Percentiles rank a stretch among this genome's conserved stretches.
These are phyloP conservation scores for Aspergillus amoenus DNA, from an alignment of 2,329 filamentous ascomycete genomes.

Conservation along the genomic window DNA sequence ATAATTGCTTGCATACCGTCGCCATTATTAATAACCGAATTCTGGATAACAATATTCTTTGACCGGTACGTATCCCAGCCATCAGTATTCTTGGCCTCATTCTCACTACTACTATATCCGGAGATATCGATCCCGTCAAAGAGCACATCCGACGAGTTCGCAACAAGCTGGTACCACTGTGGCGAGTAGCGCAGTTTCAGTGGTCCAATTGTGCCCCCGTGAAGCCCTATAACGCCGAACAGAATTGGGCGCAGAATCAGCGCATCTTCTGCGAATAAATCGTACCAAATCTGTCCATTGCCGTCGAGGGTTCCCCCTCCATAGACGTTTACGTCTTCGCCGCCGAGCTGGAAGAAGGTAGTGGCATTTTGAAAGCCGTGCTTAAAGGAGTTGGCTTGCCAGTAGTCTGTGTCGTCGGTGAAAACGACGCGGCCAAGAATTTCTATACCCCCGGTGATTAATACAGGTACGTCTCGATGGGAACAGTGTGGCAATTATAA, in stretches of 20 bases:
- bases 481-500: background rate
- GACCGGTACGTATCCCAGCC: conserved; percentile 57
- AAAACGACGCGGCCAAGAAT: conserved; percentile 63
- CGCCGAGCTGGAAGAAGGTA: conserved; percentile 67
- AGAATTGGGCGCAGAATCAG: conserved; percentile 61
- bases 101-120: conserved; percentile 53
- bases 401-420: conserved; percentile 67
- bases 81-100: conserved; percentile 65
- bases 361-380: conserved; percentile 66
- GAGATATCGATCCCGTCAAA: conserved; percentile 63
- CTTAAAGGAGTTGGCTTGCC: conserved; percentile 64
- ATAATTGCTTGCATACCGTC: conserved; percentile 47
- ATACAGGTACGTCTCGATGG: background rate
- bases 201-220: conserved; percentile 59
- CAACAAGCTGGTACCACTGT: conserved; percentile 65
- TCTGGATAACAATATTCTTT: conserved; percentile 63
- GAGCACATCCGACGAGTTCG: conserved; percentile 64
- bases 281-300: conserved; percentile 65
- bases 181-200: conserved; percentile 61
- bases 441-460: conserved; percentile 36
- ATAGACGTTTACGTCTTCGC: conserved; percentile 66
- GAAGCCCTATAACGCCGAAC: conserved; percentile 57
- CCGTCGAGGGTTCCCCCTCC: conserved; percentile 65
- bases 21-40: conserved; percentile 63
- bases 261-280: conserved; percentile 58